Conservation (phyloP, 257 asterid species). For the Voacanga thouarsii region DNA sequence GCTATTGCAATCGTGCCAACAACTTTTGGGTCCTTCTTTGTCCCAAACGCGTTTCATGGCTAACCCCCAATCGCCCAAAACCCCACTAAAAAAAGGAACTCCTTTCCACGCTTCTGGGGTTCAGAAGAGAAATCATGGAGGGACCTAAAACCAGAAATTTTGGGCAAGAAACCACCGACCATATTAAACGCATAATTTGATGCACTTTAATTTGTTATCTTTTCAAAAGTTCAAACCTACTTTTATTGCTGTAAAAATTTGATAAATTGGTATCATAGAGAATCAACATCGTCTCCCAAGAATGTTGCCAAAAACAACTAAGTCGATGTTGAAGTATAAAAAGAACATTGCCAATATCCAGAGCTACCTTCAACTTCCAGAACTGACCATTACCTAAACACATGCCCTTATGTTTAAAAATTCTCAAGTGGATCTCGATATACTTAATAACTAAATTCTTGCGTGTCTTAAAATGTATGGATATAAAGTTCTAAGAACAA, state of each 20-base stretch:
- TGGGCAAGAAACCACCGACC: not conserved
- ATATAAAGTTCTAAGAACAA: too few species aligned
- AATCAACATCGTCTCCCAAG: not conserved
- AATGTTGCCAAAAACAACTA: not conserved
- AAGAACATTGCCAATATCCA: not conserved
- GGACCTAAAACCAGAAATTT: not conserved
- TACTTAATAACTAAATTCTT: too few species aligned
- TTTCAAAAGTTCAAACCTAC: not conserved
- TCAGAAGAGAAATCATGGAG: not conserved
- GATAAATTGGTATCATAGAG: not conserved
- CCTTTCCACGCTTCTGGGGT: not conserved
- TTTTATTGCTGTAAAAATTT: not conserved
- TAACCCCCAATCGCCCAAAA: not conserved
- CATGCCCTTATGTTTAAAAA: not conserved
- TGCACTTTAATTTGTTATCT: not conserved
- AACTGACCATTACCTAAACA: not conserved
- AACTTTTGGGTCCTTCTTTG: not conserved
- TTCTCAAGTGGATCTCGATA: not conserved
- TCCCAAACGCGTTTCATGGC: not conserved
- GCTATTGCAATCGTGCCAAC: not conserved
- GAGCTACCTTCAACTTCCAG: not conserved
- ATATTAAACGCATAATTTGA: not conserved
- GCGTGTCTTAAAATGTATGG: too few species aligned
- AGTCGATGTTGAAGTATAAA: slow-evolving; percentile 3
- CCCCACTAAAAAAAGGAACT: not conserved